These are phyloP conservation scores for Kodamaea ohmeri DNA, from an alignment of 1,139 yeast species.

Conservation along the genomic window DNA sequence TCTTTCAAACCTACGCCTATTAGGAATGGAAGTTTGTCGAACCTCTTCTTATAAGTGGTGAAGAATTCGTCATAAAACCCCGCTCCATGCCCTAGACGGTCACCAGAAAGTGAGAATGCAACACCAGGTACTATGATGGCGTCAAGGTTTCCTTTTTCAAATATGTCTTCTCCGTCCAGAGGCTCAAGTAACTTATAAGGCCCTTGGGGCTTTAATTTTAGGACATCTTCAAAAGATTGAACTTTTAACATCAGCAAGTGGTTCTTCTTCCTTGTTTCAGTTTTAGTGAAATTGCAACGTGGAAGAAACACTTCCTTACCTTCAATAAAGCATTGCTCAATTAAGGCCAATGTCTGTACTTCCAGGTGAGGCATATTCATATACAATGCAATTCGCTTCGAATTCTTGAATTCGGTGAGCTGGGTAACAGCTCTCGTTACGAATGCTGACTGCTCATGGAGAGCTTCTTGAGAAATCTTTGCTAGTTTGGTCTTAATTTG, in stretches of 20 bases:
- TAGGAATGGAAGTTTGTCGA: conserved; percentile 38
- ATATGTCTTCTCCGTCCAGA: conserved; percentile 30
- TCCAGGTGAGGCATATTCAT: conserved; percentile 69
- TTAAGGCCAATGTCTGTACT: conserved; percentile 51
- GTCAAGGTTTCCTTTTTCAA: conserved; percentile 53
- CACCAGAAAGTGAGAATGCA: conserved; percentile 58
- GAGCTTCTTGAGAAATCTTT: conserved; percentile 10
- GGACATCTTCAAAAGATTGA: conserved; percentile 39
- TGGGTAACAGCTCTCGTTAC: conserved; percentile 29
- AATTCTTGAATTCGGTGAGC: conserved; percentile 38
- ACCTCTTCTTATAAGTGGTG: conserved; percentile 41
- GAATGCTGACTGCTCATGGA: conserved; percentile 13
- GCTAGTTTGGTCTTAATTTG: conserved; percentile 11
- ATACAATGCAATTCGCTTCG: conserved; percentile 56
- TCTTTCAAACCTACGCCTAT: conserved; percentile 71
- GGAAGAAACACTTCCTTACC: conserved; percentile 53
- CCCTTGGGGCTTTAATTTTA: conserved; percentile 60
- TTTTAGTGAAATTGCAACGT: conserved; percentile 31
- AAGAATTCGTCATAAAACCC: conserved; percentile 88
- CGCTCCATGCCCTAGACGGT: conserved; percentile 86
- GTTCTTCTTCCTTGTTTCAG: conserved; percentile 32
- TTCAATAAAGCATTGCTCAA: conserved; percentile 45
- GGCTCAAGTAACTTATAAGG: conserved; percentile 73
- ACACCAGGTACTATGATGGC: conserved; percentile 81
- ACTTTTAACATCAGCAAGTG: conserved; percentile 61